phyloP scores from a whole-genome alignment of 129 eudicot genomes.

The Centaurea solstitialis region DNA sequence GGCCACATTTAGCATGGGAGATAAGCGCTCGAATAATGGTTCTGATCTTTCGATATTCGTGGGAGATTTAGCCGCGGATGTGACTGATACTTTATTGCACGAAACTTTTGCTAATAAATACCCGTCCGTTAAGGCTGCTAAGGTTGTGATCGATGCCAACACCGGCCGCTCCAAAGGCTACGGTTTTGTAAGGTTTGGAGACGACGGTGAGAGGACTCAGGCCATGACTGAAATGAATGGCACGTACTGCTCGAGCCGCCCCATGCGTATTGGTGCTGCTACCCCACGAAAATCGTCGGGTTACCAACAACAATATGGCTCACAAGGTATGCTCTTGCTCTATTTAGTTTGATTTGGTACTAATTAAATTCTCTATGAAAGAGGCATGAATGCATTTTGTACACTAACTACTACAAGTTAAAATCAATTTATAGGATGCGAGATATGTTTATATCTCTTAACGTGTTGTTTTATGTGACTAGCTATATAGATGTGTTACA shows the following conservation, averaged over 20 bases:
- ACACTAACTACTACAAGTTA: background rate
- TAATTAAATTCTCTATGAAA: background rate
- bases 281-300: conserved; percentile 81
- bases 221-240: conserved; percentile 95
- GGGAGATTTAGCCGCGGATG: conserved; percentile 94
- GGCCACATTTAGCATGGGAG: conserved; percentile 95
- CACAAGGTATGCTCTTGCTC: conserved; percentile 45
- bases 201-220: conserved; percentile 78
- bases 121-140: conserved; percentile 84
- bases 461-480: background rate
- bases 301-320: conserved; percentile 60
- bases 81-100: conserved; percentile 71
- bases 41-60: conserved; percentile 90
- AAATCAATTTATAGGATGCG: background rate
- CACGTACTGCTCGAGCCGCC: conserved; percentile 70
- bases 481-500: background rate
- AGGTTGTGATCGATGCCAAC: conserved; percentile 82
- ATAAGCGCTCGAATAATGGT: conserved; percentile 76
- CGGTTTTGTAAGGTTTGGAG: conserved; percentile 93
- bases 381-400: background rate
- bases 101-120: conserved; percentile 72
- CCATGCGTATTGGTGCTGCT: conserved; percentile 92
- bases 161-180: conserved; percentile 90
- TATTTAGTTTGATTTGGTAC: background rate
- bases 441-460: background rate